Base-by-base conservation (phyloP, 495 filamentous ascomycete genomes). In the Penicillium pulvis region DNA sequence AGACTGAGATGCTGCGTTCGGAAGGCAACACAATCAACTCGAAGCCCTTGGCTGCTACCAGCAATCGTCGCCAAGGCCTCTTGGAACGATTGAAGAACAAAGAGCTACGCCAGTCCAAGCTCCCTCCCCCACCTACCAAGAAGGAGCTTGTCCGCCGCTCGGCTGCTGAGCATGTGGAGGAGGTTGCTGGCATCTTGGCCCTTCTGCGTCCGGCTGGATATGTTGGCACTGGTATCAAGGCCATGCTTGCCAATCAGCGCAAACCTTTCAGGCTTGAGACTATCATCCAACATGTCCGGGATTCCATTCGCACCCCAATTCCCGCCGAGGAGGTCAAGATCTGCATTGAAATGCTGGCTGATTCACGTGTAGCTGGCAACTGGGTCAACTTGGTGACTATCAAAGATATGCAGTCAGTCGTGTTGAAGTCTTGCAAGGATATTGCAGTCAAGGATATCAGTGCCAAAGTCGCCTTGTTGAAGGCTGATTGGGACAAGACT, bases 21-120 rank as follows among this genome's bases (percentile, higher is more conserved):
- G 64, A 68, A n/a, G 33, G 47, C 5, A 45, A 65, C 20, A 36
- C 63, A 7, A 57, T 53, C 2, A 53, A 51, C 20, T 54, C 55
- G 12, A 72, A 72, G 45, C 53, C 69, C 7, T 53, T 55, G 30
- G 71, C 71, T 30, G 66, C 70, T 9, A 69, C 75, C 11, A 67
- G 63, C 28, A 68, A 68, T 41, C 77, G 77, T 20, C 69, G 74
- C 23, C 70, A 74, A 56, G 65, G 77, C 1, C 64, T 80, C 4
- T 54, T 80, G 51, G 76, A 79, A 47, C 75, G 77, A 23, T 74
- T 80, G 51, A 78, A 75, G 70, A 71, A 67, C 51, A 81, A 81
- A 59, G 62, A 76, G 55, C 60, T 79, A 31, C 68, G 62, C 28
- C 75, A 79, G 65, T 75, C 76, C 17, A 77, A 75, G 61, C 59